Evolutionary conservation across 371 early-diverging fungal genomes (phyloP), one percentile per base, ranked within the genome.

Genomic region (Saksenaea oblongispora): DNA sequence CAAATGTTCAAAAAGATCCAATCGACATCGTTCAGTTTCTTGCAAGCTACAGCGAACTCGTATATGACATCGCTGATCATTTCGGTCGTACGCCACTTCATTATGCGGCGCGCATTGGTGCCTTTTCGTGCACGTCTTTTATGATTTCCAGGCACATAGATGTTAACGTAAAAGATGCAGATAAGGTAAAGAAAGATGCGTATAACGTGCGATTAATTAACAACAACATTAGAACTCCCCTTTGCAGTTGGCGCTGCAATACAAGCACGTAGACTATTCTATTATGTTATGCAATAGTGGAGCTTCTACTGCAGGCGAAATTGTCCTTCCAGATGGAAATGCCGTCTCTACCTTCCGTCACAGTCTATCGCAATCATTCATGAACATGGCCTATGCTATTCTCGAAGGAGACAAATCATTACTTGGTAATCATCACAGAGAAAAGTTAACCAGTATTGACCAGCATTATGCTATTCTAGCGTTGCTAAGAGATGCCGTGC

Each of bases 21-120:
- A 79, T 89, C 22, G 85, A 86, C 58, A 82, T 87, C 34, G 62
- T 87, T 17, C 73, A 68, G 10, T 83, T 73, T 47, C 61, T 87
- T 11, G 58, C 73, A 1, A 39, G 41, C 5, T 60, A 28, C 17
- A 54, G 59, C 34, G 56, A 54, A 2, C 15, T 78, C 0, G 47
- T 72, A 11, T 74, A 69, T 44, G 78, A 80, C 24, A 47, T 54
- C 1, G 18, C 41, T n/a, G 82, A 82, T 42, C 31, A 54, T 0
- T 78, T 82, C 68, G 78, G 80, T 3, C 65, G 87, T 34, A 84
- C 83, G 0, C 83, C 87, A 10, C 63, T 89, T 17, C 89, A 89
- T 58, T 89, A 89, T 62, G 84, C 87, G 17, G 86, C 83, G 9
- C 61, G 74, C 42, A 69, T 78, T 3, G 87, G 86, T 8, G 84